phyloP scores from a whole-genome alignment of 2,329 filamentous ascomycete genomes.

The Diaporthe humulicola region DNA sequence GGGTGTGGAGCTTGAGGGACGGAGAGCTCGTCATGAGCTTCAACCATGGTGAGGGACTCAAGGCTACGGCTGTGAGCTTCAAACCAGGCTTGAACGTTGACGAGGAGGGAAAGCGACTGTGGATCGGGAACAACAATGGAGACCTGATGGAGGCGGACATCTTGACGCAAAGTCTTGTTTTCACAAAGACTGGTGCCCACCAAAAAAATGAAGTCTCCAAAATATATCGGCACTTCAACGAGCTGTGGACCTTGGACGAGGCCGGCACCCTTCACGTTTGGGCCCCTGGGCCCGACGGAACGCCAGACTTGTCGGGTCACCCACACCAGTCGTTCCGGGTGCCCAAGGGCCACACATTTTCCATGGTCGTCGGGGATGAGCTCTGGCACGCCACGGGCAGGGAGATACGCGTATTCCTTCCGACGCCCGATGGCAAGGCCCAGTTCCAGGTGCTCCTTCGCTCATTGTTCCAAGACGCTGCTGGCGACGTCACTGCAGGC shows the following conservation, averaged over 20 bases:
- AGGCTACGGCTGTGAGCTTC: slow-evolving; percentile 85
- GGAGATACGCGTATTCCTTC: slow-evolving; percentile 86
- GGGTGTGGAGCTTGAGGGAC: slow-evolving; percentile 87
- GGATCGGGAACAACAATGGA: slow-evolving; percentile 90
- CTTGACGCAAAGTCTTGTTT: slow-evolving; percentile 76
- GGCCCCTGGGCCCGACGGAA: slow-evolving; percentile 79
- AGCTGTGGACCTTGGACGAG: slow-evolving; percentile 96
- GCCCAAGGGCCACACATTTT: slow-evolving; percentile 86
- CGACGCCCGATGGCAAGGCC: slow-evolving; percentile 74
- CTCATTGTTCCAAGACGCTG: slow-evolving; percentile 77
- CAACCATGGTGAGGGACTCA: slow-evolving; percentile 86
- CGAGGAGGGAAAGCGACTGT: slow-evolving; percentile 84
- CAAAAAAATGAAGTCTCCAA: slow-evolving; percentile 83
- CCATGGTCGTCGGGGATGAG: slow-evolving; percentile 85
- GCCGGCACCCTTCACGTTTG: slow-evolving; percentile 89
- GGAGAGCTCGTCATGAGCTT: slow-evolving; percentile 86
- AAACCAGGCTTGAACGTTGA: slow-evolving; percentile 84
- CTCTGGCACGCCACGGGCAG: slow-evolving; percentile 92
- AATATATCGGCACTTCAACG: slow-evolving; percentile 87
- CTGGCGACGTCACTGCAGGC: slow-evolving; percentile 90
- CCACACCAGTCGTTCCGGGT: slow-evolving; percentile 82
- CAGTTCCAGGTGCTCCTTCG: slow-evolving; percentile 82
- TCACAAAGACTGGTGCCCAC: slow-evolving; percentile 79
- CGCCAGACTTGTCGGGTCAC: slow-evolving; percentile 80
- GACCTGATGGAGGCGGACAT: slow-evolving; percentile 94